Percentiles rank a stretch among this genome's conserved stretches.
phyloP scores from a whole-genome alignment of 495 filamentous ascomycete genomes.

The Penicilliopsis zonata region DNA sequence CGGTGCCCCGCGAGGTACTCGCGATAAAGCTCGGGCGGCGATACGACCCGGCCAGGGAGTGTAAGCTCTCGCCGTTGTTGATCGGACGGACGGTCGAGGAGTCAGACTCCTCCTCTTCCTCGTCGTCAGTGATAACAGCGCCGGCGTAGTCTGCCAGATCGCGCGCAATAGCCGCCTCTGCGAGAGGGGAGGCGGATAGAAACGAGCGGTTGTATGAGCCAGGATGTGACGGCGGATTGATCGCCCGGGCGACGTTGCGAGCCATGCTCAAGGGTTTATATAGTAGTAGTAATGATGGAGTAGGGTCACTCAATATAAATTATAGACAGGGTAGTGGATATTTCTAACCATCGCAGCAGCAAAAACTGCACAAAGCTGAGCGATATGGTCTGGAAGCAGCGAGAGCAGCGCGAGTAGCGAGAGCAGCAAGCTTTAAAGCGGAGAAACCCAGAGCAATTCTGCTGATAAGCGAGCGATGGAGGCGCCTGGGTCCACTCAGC shows the following conservation, averaged over 20 bases:
- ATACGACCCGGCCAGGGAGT: slow-evolving; percentile 58
- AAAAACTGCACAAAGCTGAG: too few species aligned
- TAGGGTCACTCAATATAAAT: too few species aligned
- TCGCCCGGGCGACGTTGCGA: slow-evolving; percentile 7
- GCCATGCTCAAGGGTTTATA: slow-evolving; percentile 13
- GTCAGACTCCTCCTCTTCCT: slow-evolving; percentile 34
- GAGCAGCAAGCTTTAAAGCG: too few species aligned
- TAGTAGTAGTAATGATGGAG: too few species aligned
- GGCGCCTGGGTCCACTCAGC: too few species aligned
- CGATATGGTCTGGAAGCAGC: too few species aligned
- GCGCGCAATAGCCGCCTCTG: slow-evolving; percentile 54
- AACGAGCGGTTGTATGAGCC: slow-evolving; percentile 25
- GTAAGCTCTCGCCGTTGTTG: slow-evolving; percentile 22
- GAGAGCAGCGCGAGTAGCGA: too few species aligned
- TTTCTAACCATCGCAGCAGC: too few species aligned
- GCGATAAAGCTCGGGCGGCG: slow-evolving; percentile 54
- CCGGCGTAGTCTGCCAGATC: slow-evolving; percentile 50
- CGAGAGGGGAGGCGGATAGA: slow-evolving; percentile 49
- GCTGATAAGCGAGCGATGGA: too few species aligned
- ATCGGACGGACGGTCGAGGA: slow-evolving; percentile 34
- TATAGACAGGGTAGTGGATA: too few species aligned
- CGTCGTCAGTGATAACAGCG: too few species aligned
- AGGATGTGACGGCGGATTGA: slow-evolving; percentile 9
- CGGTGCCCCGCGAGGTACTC: slow-evolving; percentile 41
- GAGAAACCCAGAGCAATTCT: too few species aligned